Percentiles rank a stretch among this genome's conserved stretches.
phyloP scores from a whole-genome alignment of 371 early-diverging fungal genomes.

The Nematocida sp. region DNA sequence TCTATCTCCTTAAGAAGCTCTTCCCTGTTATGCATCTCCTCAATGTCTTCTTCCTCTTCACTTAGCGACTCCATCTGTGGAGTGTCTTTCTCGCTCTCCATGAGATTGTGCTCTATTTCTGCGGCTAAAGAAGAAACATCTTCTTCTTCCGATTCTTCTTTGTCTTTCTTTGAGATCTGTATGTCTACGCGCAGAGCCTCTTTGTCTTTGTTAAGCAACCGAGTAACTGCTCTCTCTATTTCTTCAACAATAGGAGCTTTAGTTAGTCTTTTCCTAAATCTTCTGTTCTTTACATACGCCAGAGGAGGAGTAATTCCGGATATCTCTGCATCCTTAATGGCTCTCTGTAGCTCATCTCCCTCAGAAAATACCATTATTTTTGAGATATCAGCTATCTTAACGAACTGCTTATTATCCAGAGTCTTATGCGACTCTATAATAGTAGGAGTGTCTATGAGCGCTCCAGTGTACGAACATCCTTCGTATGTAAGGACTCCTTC shows the following conservation, averaged over 20 bases:
- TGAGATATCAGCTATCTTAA: slow-evolving; percentile 80
- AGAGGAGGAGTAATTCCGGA: slow-evolving; percentile 81
- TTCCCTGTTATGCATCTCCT: slow-evolving; percentile 24
- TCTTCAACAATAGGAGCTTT: slow-evolving; percentile 72
- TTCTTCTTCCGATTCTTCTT: slow-evolving; percentile 62
- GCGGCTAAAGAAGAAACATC: slow-evolving; percentile 52
- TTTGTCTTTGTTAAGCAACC: slow-evolving; percentile 75
- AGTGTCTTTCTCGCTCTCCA: slow-evolving; percentile 40
- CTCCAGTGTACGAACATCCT: slow-evolving; percentile 43
- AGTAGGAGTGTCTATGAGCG: slow-evolving; percentile 71
- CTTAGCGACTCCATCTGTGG: background rate
- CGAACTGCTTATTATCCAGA: slow-evolving; percentile 81
- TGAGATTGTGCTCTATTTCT: slow-evolving; percentile 49
- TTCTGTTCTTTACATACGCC: slow-evolving; percentile 73
- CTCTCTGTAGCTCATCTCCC: background rate
- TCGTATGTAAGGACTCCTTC: slow-evolving; percentile 43
- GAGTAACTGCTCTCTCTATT: slow-evolving; percentile 78
- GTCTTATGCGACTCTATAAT: slow-evolving; percentile 91
- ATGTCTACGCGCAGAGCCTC: slow-evolving; percentile 70
- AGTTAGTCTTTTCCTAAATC: slow-evolving; percentile 75
- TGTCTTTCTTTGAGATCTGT: slow-evolving; percentile 62
- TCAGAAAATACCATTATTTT: slow-evolving; percentile 59
- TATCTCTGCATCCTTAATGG: slow-evolving; percentile 22
- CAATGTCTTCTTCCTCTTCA: slow-evolving; percentile 16
- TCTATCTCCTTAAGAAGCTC: slow-evolving; percentile 23